A percentile compares a stretch with the other conserved stretches of the same genome.
phyloP scores from a whole-genome alignment of 371 early-diverging fungal species.

The Actinomortierella wolfii region DNA sequence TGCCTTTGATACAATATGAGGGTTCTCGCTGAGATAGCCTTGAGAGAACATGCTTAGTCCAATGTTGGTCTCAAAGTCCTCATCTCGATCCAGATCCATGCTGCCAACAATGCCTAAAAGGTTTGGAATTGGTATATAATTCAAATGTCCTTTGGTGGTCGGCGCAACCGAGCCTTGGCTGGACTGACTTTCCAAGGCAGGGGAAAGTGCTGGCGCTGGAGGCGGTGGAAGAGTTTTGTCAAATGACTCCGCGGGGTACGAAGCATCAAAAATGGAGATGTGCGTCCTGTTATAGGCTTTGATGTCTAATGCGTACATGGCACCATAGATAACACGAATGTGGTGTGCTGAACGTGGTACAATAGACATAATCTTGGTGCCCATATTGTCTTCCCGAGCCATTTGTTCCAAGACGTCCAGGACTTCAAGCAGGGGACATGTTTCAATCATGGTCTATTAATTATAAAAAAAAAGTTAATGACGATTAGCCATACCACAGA shows the following conservation, averaged over 20 bases:
- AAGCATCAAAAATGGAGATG: slow-evolving; percentile 35
- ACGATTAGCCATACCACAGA: too few relatives aligned
- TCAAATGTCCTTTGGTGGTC: slow-evolving; percentile 27
- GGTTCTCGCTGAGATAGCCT: too few relatives aligned
- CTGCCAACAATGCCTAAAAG: slow-evolving; percentile 19
- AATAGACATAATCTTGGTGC: slow-evolving; percentile 48
- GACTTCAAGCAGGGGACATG: slow-evolving; percentile 30
- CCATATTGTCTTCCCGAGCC: slow-evolving; percentile 34
- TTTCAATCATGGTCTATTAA: slow-evolving; percentile 25
- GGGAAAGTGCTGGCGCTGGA: slow-evolving; percentile 21
- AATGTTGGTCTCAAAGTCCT: slow-evolving; percentile 6
- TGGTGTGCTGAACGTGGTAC: slow-evolving; percentile 59
- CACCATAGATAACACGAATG: slow-evolving; percentile 59
- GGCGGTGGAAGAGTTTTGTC: slow-evolving; percentile 26
- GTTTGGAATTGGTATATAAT: slow-evolving; percentile 25
- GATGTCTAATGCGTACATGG: slow-evolving; percentile 49
- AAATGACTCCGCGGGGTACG: slow-evolving; percentile 33
- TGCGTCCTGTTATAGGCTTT: slow-evolving; percentile 29
- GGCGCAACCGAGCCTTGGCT: slow-evolving; percentile 20
- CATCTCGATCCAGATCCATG: slow-evolving; percentile 36
- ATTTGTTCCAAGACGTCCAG: slow-evolving; percentile 33
- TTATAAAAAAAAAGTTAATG: neutral
- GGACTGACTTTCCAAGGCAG: slow-evolving; percentile 10
- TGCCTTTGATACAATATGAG: too few relatives aligned
- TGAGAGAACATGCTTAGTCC: too few relatives aligned